Base-by-base conservation (phyloP, 768 basidiomycete genomes). In the Artomyces pyxidatus region DNA sequence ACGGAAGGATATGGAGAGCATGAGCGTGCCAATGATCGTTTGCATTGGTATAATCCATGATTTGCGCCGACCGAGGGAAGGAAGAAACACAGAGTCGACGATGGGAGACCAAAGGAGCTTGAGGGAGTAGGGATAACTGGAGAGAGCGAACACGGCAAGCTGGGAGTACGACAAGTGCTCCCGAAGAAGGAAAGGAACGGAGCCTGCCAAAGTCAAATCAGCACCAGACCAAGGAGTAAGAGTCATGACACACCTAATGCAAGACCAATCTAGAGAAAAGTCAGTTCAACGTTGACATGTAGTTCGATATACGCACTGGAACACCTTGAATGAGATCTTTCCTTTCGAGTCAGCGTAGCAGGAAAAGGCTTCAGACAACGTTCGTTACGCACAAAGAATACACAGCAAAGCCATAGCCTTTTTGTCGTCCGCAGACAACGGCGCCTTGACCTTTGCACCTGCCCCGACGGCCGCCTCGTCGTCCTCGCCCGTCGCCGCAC, bases 1-100 rank as follows among this genome's bases (percentile, higher is more conserved):
- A 57, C 85, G 80, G 47, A 77, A 63, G 5, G 88, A 86, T 52
- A 90, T 82, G 58, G 81, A 83, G 30, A 88, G 59, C 86, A 90
- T 88, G 51, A 92, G 69, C 37, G 77, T 72, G 37, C 92, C 96
- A 43, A 97, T 87, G 55, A 92, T 80, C 27, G 83, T 63, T 64
- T 99, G 96, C 76, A 99, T 96, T 38, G 96, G 96, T 53, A 98
- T 85, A 57, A 99, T 98, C 96, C 96, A 99, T 53, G 90, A 93
- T 67, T 97, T 99, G 55, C 96, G 76, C 43, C 96, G 83, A n/a
- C 96, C 96, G 53, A 94, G 57, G 37, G 80, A 83, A 30, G 80
- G 69, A 59, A 85, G 72, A 65, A 86, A 99, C 55, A 86, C 71
- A 2, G 95, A 88, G 62, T 99, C 96, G 47, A 99, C 91, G 53